Evolutionary conservation across 495 filamentous ascomycete genomes (phyloP), one percentile per base, ranked within the genome.

Genomic region (Annulohypoxylon bovei): DNA sequence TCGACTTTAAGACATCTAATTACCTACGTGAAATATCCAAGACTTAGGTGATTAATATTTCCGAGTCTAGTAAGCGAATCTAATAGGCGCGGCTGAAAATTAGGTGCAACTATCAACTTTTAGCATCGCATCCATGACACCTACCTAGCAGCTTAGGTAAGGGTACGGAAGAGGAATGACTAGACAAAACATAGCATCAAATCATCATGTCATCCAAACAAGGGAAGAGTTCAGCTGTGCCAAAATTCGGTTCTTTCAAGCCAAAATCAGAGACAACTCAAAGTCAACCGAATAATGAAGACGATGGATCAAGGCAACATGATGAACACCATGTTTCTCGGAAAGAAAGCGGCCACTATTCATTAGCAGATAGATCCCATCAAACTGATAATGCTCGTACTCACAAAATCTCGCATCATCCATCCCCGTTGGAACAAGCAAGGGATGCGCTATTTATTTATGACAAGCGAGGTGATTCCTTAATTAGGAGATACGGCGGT

Each of bases 201-300:
- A n/a, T 40, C 67, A 42, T 47, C 60, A 81, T 80, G 79, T 62
- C 77, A 49, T 75, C 71, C 33, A 75, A 74, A 58, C 73, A 78
- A 32, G 59, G 71, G 30, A 78, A 77, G 62, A 75, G 55, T 20
- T 77, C 74, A 27, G 58, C 81, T 18, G 80, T 90, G 58, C 90
- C 90, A 30, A 91, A 86, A 44, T 93, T 93, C 68, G 82, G 82
- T 44, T 92, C 90, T 65, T 93, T 92, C 83, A 89, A 85, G 66
- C 84, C 86, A 35, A 86, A 85, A 49, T 63, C 75, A 58, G 63
- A 78, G 44, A 52, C 74, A 12, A 54, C 76, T 63, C 62, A 74
- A 33, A 12, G 59, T 16, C 32, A 28, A 56, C 56, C 20, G 18
- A 56, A 78, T 52, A 57, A 73, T 22, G 65, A 50, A 30, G 8